A percentile compares a stretch with the other conserved stretches of the same genome.
Conservation (phyloP, 2,329 filamentous ascomycete species). For the Fusarium solani-melongenae region DNA sequence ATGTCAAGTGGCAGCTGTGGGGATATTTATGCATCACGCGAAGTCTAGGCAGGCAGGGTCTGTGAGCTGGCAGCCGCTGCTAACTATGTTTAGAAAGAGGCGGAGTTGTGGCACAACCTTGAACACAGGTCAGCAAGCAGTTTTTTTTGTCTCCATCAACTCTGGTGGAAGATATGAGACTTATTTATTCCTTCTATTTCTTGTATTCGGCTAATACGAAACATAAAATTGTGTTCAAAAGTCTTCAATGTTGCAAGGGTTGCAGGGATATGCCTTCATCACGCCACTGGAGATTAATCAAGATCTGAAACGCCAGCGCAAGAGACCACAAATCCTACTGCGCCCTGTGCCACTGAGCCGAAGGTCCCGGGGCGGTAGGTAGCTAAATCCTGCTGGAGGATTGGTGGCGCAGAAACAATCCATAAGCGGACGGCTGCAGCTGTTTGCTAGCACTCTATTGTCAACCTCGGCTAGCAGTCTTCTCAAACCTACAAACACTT, state of each 20-base stretch:
- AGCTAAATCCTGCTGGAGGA: not conserved
- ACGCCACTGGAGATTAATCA: not conserved
- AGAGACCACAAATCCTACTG: not conserved
- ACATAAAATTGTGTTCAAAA: not conserved
- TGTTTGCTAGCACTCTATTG: not conserved
- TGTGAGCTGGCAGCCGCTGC: not conserved
- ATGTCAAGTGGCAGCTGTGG: not conserved
- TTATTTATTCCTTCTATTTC: rapidly evolving
- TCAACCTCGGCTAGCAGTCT: not conserved
- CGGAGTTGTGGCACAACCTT: not conserved
- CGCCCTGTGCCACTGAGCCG: not conserved
- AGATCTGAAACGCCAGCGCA: not conserved
- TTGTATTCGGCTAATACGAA: not conserved
- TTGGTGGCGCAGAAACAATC: not conserved
- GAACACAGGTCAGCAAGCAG: not conserved
- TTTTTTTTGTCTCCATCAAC: not conserved
- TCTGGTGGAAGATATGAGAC: not conserved
- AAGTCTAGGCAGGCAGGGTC: not conserved
- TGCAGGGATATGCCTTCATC: not conserved
- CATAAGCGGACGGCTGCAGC: not conserved
- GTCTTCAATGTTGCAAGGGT: not conserved
- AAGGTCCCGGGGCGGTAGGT: not conserved
- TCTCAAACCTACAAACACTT: not conserved
- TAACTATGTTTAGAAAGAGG: not conserved
- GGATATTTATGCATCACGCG: not conserved